Evolutionary conservation across 768 basidiomycete genomes (phyloP).

Genomic region (Amanita subjunquillea): DNA sequence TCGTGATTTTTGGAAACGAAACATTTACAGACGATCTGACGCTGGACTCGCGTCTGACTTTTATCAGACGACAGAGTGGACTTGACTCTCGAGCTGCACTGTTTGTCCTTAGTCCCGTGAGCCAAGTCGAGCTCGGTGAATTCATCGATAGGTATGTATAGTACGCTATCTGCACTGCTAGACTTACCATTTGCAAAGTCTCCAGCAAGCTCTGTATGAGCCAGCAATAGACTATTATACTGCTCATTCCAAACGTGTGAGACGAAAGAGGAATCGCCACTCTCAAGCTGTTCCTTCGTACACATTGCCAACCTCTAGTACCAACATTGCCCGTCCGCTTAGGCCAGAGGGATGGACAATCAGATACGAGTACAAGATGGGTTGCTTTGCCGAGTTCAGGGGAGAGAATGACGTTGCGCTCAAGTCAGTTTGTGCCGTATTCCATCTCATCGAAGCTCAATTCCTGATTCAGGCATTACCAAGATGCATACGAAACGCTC

Average conservation of each 20-base stretch:
- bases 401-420: constrained; percentile 88
- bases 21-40: constrained; percentile 61
- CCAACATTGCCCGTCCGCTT: constrained; percentile 45
- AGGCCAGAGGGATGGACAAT: constrained; percentile 91
- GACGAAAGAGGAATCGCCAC: constrained; percentile 81
- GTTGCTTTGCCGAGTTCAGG: constrained; percentile 90
- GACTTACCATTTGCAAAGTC: constrained; percentile 26
- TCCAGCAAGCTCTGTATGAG: constrained; percentile 85
- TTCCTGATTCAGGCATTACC: constrained; percentile 62
- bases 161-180: background rate
- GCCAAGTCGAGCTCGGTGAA: constrained; percentile 73
- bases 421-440: constrained; percentile 45
- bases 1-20: background rate
- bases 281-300: constrained; percentile 47
- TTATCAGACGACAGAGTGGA: constrained; percentile 77
- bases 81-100: constrained; percentile 88
- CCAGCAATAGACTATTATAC: constrained; percentile 91
- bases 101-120: constrained; percentile 92
- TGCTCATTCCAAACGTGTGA: constrained; percentile 83
- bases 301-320: constrained; percentile 32
- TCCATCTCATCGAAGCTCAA: constrained; percentile 7
- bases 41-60: constrained; percentile 77
- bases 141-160: constrained; percentile 67
- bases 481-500: constrained; percentile 81
- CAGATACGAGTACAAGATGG: constrained; percentile 96